Conservation (phyloP, 805 yeast species). For the Suhomyces xylopsoci region DNA sequence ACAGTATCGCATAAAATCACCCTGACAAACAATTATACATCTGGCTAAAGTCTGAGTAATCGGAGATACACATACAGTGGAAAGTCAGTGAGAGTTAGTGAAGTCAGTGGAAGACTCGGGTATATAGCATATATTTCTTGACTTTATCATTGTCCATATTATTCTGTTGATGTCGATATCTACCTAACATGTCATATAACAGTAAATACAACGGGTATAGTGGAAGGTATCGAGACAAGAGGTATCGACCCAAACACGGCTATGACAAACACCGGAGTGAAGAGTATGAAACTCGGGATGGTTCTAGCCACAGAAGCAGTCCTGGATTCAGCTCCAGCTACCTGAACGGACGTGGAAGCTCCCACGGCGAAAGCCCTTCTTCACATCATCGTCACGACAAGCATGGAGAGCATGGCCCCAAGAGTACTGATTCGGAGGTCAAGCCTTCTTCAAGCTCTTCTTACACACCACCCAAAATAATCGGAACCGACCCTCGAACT, state of each 20-base stretch:
- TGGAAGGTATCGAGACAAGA: constrained; percentile 3
- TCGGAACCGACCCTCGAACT: constrained; percentile 14
- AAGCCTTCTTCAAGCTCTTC: not conserved
- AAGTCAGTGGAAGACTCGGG: not conserved
- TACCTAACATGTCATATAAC: constrained; percentile 2
- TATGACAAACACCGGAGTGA: not conserved
- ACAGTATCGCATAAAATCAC: not conserved
- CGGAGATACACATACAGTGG: not conserved
- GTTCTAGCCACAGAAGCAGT: not conserved
- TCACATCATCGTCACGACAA: not conserved
- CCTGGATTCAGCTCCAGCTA: not conserved
- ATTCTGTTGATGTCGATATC: not conserved
- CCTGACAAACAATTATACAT: not conserved
- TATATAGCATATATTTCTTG: not conserved
- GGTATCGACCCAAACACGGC: not conserved
- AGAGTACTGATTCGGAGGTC: not conserved
- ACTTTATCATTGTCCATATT: no score
- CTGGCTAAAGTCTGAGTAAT: not conserved
- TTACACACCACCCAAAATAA: not conserved
- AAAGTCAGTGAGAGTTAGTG: not conserved
- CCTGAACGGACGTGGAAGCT: not conserved
- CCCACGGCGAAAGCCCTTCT: not conserved
- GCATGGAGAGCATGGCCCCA: not conserved
- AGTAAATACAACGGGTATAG: not conserved
- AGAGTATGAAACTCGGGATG: not conserved